Conservation (phyloP, 2,329 filamentous ascomycete genomes). For the Nigrospora osmanthi region DNA sequence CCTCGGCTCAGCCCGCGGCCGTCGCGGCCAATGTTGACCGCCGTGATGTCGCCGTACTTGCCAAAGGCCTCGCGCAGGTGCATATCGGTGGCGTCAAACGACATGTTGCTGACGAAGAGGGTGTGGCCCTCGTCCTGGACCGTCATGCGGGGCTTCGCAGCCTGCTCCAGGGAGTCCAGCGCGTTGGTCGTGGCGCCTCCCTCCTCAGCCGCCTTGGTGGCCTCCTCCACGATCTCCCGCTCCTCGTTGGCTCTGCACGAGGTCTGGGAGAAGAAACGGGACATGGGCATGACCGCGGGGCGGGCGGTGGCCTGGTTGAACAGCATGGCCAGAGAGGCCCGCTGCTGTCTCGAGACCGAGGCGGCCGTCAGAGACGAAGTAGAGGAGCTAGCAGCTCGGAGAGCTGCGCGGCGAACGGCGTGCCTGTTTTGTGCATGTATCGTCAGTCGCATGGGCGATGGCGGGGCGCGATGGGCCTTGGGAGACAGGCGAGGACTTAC, state of each 20-base stretch:
- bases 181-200: background rate
- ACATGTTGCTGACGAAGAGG: conserved; percentile 62
- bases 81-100: conserved; percentile 57
- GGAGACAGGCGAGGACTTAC: background rate
- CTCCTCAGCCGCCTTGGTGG: background rate
- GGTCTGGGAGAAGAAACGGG: conserved; percentile 23
- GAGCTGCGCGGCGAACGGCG: conserved; percentile 21
- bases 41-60: conserved; percentile 25
- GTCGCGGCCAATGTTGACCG: conserved; percentile 15
- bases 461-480: background rate
- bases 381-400: conserved; percentile 20
- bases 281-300: conserved; percentile 6
- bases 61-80: conserved; percentile 52
- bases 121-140: conserved; percentile 15
- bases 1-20: conserved; percentile 21
- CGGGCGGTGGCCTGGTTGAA: conserved; percentile 15
- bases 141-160: background rate
- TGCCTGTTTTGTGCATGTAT: conserved; percentile 16
- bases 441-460: background rate
- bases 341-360: conserved; percentile 18
- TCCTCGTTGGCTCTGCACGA: conserved; percentile 10
- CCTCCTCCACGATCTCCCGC: conserved; percentile 2
- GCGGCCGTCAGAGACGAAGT: conserved; percentile 8
- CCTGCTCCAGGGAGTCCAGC: background rate
- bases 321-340: conserved; percentile 17